phyloP scores from a whole-genome alignment of 495 filamentous ascomycete species.

The Daldinia childiae region DNA sequence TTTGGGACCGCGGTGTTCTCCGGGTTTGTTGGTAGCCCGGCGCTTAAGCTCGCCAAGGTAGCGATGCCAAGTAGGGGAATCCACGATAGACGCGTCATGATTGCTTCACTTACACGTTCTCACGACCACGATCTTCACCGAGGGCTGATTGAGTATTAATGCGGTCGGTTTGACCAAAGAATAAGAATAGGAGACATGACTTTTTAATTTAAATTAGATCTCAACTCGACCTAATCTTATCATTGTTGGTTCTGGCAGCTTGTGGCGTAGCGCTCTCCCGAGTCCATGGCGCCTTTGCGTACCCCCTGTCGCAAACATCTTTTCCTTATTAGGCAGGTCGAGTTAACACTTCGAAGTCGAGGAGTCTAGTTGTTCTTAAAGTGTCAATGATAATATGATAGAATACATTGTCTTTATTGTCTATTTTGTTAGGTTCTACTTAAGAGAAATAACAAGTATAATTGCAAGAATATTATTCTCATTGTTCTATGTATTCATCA shows the following conservation, averaged over 20 bases:
- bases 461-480: background rate
- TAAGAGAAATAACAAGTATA: background rate
- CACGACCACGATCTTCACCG: background rate
- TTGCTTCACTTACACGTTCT: background rate
- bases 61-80: background rate
- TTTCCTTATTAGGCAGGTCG: constrained; percentile 30
- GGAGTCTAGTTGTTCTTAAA: background rate
- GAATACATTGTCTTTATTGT: background rate
- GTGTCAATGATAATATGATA: background rate
- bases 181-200: background rate
- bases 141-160: background rate
- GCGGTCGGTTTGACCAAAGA: background rate
- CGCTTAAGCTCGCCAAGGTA: background rate
- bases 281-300: constrained; percentile 7
- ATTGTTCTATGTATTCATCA: background rate
- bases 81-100: constrained; percentile 24
- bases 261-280: constrained; percentile 16
- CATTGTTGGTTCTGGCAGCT: background rate
- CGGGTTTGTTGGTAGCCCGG: background rate
- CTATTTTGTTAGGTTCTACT: background rate
- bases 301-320: constrained; percentile 21
- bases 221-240: constrained; percentile 9
- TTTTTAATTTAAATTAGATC: constrained; percentile 21
- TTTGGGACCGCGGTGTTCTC: background rate
- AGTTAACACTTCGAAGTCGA: background rate